phyloP scores from a whole-genome alignment of 176 grass and related monocot species.

The Carex scoparia region DNA sequence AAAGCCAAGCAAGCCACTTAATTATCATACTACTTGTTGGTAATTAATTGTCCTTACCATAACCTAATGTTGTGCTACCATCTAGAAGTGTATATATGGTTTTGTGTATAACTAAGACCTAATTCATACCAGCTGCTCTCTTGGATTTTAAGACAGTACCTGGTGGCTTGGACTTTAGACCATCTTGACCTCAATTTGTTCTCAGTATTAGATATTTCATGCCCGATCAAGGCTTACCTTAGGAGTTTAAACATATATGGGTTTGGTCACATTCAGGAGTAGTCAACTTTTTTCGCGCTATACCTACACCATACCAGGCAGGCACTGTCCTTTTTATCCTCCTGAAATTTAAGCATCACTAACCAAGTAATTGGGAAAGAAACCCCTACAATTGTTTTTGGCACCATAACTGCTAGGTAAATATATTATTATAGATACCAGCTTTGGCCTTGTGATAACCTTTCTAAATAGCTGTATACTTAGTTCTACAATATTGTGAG shows the following conservation, averaged over 20 bases:
- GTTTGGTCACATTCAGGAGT: neutral
- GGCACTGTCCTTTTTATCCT: neutral
- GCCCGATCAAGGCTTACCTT: neutral
- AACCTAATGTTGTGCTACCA: neutral
- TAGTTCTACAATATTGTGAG: neutral
- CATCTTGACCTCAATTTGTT: neutral
- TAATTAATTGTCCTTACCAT: constrained; percentile 8
- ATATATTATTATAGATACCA: neutral
- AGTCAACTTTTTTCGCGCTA: neutral
- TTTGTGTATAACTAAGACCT: neutral
- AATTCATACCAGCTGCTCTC: neutral
- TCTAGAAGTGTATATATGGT: neutral
- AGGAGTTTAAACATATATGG: neutral
- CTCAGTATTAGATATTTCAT: neutral
- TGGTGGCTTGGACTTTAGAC: neutral
- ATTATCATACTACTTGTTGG: constrained; percentile 6
- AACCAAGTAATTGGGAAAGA: neutral
- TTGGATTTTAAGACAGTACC: neutral
- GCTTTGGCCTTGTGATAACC: neutral
- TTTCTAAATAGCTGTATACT: neutral
- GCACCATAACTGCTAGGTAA: neutral
- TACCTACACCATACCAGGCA: neutral
- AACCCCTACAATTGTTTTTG: neutral
- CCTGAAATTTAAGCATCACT: neutral
- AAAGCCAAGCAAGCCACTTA: constrained; percentile 50